Conservation (phyloP, 2,329 filamentous ascomycete genomes). For the Penicillium sumatraense region DNA sequence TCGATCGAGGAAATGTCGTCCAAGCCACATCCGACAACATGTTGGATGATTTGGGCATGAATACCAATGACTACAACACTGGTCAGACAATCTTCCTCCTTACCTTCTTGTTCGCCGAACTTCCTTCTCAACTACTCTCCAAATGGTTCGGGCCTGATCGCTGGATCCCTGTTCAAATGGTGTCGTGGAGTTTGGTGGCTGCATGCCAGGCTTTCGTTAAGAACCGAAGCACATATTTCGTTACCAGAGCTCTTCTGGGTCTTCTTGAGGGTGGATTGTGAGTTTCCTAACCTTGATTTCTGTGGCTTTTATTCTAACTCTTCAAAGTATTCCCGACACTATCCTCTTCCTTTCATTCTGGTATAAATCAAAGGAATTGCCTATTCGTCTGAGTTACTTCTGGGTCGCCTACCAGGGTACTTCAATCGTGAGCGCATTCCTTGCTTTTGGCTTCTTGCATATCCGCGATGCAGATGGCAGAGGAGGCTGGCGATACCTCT, state of each 20-base stretch:
- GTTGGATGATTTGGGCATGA: constrained; percentile 56
- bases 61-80: constrained; percentile 51
- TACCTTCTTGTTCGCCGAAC: constrained; percentile 53
- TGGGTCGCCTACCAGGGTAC: constrained; percentile 67
- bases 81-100: constrained; percentile 47
- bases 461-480: constrained; percentile 41
- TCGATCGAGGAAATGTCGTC: constrained; percentile 66
- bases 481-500: constrained; percentile 51
- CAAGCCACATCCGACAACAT: constrained; percentile 68
- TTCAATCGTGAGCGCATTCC: constrained; percentile 51
- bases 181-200: constrained; percentile 60
- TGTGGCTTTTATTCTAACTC: constrained; percentile 2
- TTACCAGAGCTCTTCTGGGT: constrained; percentile 53
- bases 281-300: constrained; percentile 42
- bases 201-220: constrained; percentile 56
- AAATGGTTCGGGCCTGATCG: constrained; percentile 64
- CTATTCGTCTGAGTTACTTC: constrained; percentile 69
- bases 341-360: constrained; percentile 71
- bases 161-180: constrained; percentile 65
- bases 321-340: constrained; percentile 45
- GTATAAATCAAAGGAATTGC: constrained; percentile 73
- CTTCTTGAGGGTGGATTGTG: constrained; percentile 62
- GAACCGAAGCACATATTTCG: constrained; percentile 48
- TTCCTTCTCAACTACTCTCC: constrained; percentile 65
- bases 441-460: constrained; percentile 51